Conservation (phyloP, 177 flowering plant genomes). For the Telopea speciosissima region DNA sequence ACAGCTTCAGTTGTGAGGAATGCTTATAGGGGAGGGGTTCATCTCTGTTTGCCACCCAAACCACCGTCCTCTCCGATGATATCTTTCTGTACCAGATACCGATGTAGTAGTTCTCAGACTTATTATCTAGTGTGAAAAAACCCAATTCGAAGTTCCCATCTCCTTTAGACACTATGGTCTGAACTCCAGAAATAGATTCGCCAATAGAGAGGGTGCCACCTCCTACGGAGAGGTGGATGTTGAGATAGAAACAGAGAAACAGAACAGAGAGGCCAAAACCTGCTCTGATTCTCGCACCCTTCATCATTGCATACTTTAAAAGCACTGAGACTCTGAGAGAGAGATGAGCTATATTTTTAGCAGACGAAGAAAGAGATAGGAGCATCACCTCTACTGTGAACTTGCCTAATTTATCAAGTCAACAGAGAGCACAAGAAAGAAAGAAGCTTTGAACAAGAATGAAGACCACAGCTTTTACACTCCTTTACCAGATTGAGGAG, state of each 20-base stretch:
- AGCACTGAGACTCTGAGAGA: no score
- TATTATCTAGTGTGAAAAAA: slow-evolving; percentile 8
- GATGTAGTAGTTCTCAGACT: slow-evolving; percentile 3
- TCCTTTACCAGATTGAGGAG: no score
- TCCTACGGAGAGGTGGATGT: not conserved
- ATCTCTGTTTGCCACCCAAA: slow-evolving; percentile 9
- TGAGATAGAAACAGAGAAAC: not conserved
- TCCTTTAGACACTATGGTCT: slow-evolving; percentile 7
- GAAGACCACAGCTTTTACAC: no score
- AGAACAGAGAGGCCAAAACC: not conserved
- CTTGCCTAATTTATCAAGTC: no score
- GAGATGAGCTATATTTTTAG: no score
- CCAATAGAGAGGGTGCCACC: slow-evolving; percentile 6
- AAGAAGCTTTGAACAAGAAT: no score
- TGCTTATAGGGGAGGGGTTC: not conserved
- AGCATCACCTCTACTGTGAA: no score
- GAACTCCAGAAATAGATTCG: slow-evolving; percentile 3
- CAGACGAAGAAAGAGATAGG: no score
- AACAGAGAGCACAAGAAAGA: no score
- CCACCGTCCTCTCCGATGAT: not conserved
- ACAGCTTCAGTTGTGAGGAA: not conserved
- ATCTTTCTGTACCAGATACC: slow-evolving; percentile 7
- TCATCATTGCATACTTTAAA: not conserved
- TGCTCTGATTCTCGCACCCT: not conserved
- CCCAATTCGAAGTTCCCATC: slow-evolving; percentile 7